phyloP scores from a whole-genome alignment of 1,284 basidiomycete genomes.

The Ustilago trichophora region DNA sequence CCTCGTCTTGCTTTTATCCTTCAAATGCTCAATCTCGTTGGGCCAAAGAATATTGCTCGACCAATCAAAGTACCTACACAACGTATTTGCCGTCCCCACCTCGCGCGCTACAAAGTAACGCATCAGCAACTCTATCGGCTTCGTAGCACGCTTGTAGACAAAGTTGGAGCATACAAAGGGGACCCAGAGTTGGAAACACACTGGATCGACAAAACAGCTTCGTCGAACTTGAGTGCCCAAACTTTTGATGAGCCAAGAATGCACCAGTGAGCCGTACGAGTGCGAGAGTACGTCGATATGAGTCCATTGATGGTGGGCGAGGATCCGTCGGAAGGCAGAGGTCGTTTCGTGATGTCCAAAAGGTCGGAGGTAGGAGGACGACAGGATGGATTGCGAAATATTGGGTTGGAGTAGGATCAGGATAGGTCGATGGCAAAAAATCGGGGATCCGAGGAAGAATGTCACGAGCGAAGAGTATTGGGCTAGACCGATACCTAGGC shows the following conservation, averaged over 20 bases:
- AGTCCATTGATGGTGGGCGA: slow-evolving; percentile 34
- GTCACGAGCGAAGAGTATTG: slow-evolving; percentile 47
- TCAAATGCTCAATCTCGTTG: slow-evolving; percentile 50
- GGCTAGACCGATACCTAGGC: slow-evolving; percentile 56
- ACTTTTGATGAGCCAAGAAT: slow-evolving; percentile 60
- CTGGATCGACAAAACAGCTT: slow-evolving; percentile 62
- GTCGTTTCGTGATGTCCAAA: slow-evolving; percentile 55
- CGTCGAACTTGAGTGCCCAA: slow-evolving; percentile 39
- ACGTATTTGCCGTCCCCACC: slow-evolving; percentile 53
- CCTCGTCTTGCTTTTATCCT: slow-evolving; percentile 24
- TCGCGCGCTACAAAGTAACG: slow-evolving; percentile 61
- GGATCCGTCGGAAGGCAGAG: slow-evolving; percentile 35
- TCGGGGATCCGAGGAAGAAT: slow-evolving; percentile 31
- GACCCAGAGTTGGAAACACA: slow-evolving; percentile 62
- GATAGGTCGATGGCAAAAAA: slow-evolving; percentile 45
- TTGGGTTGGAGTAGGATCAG: slow-evolving; percentile 60
- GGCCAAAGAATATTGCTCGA: slow-evolving; percentile 58
- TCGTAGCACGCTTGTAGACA: slow-evolving; percentile 51
- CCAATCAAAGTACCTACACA: slow-evolving; percentile 62
- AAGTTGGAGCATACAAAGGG: slow-evolving; percentile 59
- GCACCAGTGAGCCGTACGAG: slow-evolving; percentile 61
- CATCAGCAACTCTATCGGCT: slow-evolving; percentile 56
- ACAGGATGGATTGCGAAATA: slow-evolving; percentile 58
- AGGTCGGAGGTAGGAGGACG: slow-evolving; percentile 49
- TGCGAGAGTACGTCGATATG: slow-evolving; percentile 57